Evolutionary conservation across 1,284 basidiomycete species (phyloP).

Genomic region (Schizophyllum commune): DNA sequence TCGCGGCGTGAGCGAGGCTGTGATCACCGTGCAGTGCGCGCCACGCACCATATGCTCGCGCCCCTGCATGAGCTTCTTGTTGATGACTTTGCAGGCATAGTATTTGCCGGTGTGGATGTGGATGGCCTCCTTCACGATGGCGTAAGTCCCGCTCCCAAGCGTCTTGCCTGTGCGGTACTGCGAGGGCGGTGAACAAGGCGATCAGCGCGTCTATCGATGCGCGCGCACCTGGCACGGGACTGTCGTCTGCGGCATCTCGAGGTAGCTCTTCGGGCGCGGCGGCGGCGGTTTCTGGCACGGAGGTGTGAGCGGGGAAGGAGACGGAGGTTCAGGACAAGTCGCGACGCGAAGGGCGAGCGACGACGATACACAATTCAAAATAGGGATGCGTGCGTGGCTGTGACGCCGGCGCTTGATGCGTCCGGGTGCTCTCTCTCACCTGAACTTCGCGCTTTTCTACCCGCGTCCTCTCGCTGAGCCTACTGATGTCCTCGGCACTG

Average conservation of each 20-base stretch:
- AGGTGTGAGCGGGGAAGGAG: background rate
- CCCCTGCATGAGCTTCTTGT: conserved; percentile 97
- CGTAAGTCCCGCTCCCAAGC: conserved; percentile 87
- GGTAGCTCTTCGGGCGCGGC: background rate
- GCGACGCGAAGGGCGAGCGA: background rate
- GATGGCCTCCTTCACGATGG: conserved; percentile 92
- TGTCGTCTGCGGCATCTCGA: background rate
- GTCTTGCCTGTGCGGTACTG: conserved; percentile 93
- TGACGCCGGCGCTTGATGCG: background rate
- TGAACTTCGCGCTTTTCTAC: background rate
- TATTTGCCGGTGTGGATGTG: conserved; percentile 86
- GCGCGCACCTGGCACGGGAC: conserved; percentile 8
- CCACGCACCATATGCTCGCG: conserved; percentile 76
- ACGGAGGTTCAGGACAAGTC: background rate
- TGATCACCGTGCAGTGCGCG: conserved; percentile 2
- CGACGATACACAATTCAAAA: background rate
- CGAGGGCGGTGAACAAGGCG: background rate
- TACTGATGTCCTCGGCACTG: background rate
- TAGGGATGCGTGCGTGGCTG: background rate
- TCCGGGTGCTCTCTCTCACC: background rate
- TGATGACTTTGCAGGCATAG: conserved; percentile 92
- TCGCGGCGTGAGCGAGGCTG: conserved; percentile 2
- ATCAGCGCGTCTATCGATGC: background rate
- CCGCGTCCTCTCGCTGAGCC: background rate
- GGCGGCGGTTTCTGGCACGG: background rate